These are phyloP conservation scores for Plasmodium gaboni DNA, from an alignment of 169 alveolate genomes.

Conservation along the genomic window DNA sequence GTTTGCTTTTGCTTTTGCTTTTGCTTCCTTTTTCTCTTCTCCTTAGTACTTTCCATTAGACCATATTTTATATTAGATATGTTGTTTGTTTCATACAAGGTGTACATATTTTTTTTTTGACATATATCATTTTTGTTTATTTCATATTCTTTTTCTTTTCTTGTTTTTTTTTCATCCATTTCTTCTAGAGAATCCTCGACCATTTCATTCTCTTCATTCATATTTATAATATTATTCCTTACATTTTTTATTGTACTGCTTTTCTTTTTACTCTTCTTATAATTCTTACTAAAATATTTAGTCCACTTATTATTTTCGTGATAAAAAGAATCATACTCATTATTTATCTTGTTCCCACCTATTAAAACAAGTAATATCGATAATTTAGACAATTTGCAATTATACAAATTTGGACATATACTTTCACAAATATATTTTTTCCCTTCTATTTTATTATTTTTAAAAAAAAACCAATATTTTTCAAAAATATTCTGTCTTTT, in stretches of 20 bases:
- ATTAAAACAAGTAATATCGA: constrained; percentile 45
- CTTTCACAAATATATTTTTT: constrained; percentile 66
- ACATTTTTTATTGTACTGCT: not conserved
- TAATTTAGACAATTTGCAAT: constrained; percentile 59
- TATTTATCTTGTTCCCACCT: constrained; percentile 54
- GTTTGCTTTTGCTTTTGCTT: not conserved
- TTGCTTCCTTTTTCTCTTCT: not conserved
- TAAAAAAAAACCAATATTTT: constrained; percentile 58
- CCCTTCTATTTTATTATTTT: constrained; percentile 62
- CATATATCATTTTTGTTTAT: constrained; percentile 7
- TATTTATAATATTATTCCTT: not conserved
- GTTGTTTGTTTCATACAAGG: too few species aligned
- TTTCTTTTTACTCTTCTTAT: constrained; percentile 3
- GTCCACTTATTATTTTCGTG: constrained; percentile 58
- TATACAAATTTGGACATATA: constrained; percentile 67
- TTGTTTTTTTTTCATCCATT: constrained; percentile 14
- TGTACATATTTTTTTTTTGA: constrained; percentile 2
- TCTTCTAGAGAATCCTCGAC: constrained; percentile 53
- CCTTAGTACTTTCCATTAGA: not conserved
- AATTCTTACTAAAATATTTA: constrained; percentile 28
- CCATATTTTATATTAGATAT: not conserved
- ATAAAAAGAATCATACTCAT: constrained; percentile 57
- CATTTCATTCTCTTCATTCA: not conserved
- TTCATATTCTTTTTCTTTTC: not conserved
- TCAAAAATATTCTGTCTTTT: constrained; percentile 14